A percentile compares a stretch with the other conserved stretches of the same genome.
Evolutionary conservation across 2,329 filamentous ascomycete genomes (phyloP).

Genomic region (Acrocalymma vagum): DNA sequence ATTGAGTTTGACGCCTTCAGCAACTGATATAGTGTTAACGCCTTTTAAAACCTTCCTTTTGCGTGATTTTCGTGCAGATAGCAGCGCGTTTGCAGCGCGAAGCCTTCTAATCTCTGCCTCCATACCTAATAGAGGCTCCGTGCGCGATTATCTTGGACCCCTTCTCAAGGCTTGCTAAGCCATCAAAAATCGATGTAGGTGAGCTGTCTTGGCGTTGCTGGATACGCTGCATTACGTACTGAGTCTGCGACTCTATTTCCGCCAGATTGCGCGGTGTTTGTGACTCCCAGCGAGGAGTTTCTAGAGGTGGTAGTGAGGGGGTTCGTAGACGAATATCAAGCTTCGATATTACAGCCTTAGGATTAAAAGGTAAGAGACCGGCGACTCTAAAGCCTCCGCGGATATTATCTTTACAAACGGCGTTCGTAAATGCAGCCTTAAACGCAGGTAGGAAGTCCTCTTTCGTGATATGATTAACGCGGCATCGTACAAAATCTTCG

Average conservation of each 20-base stretch:
- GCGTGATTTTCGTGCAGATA: too few species aligned
- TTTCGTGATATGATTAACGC: constrained; percentile 39
- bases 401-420: constrained; percentile 38
- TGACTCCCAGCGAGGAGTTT: constrained; percentile 4
- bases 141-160: too few species aligned
- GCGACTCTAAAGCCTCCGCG: constrained; percentile 38
- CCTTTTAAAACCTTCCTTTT: too few species aligned
- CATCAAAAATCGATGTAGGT: too few species aligned
- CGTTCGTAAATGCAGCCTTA: constrained; percentile 29
- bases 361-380: constrained; percentile 42
- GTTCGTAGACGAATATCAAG: constrained; percentile 32
- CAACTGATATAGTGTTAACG: too few species aligned
- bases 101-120: too few species aligned
- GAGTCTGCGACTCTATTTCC: constrained; percentile 12
- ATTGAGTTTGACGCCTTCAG: too few species aligned
- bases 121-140: too few species aligned
- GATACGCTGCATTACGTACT: constrained; percentile 10
- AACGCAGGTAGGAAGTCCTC: constrained; percentile 31
- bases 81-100: too few species aligned
- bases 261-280: constrained; percentile 12
- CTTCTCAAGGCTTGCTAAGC: too few species aligned
- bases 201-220: constrained; percentile 2
- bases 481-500: constrained; percentile 30
- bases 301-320: constrained; percentile 7
- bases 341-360: constrained; percentile 41